These are phyloP conservation scores for Crithidia acanthocephali DNA, from an alignment of 208 protist species.

Conservation along the genomic window DNA sequence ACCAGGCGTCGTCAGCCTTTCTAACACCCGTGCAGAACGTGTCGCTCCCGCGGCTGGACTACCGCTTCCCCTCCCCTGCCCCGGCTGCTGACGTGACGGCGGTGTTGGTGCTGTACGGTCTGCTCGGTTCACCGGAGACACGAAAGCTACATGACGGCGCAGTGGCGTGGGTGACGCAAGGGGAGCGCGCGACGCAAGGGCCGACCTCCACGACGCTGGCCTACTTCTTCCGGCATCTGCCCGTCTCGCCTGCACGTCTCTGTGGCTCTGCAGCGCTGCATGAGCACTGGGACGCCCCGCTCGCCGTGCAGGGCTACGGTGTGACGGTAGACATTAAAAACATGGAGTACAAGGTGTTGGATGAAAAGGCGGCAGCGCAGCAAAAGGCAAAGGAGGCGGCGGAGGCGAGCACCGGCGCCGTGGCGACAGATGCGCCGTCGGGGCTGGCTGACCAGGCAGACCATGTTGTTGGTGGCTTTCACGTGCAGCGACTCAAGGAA, in stretches of 20 bases:
- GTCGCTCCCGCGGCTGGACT: conserved; percentile 40
- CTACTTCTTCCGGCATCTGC: conserved; percentile 69
- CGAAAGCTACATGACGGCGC: conserved; percentile 34
- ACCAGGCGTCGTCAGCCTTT: background rate
- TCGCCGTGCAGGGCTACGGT: conserved; percentile 94
- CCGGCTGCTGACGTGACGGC: conserved; percentile 11
- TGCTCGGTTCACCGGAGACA: conserved; percentile 49
- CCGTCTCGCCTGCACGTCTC: conserved; percentile 35
- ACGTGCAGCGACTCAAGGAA: conserved; percentile 34
- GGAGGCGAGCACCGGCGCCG: background rate
- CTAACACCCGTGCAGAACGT: background rate
- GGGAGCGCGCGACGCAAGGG: background rate
- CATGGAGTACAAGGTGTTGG: conserved; percentile 97
- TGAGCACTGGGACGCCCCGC: conserved; percentile 41
- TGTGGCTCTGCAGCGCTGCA: conserved; percentile 11
- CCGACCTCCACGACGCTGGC: background rate
- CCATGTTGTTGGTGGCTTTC: conserved; percentile 46
- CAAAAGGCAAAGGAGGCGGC: conserved; percentile 21
- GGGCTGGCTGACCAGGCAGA: background rate
- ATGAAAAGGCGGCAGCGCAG: conserved; percentile 68
- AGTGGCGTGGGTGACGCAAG: conserved; percentile 15
- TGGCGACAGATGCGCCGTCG: background rate
- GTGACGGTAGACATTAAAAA: conserved; percentile 96
- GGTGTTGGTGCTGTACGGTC: conserved; percentile 64
- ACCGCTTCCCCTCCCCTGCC: conserved; percentile 28